Conservation (phyloP, 192 early-diverging fungal species). For the Physocladia obscura region DNA sequence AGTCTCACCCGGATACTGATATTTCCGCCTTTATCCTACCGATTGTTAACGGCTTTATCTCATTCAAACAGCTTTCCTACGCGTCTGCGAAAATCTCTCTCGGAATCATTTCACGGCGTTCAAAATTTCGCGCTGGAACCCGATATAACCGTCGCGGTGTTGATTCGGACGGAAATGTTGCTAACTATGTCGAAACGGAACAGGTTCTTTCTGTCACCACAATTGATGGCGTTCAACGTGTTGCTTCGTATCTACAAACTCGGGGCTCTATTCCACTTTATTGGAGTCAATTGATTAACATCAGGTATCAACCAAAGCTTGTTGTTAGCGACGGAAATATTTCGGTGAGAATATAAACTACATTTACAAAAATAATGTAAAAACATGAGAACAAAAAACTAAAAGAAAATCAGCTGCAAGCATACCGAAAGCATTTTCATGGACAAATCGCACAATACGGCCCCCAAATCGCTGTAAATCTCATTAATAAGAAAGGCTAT, state of each 20-base stretch:
- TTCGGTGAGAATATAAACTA: slow-evolving; percentile 53
- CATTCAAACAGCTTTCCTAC: slow-evolving; percentile 51
- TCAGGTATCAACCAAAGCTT: slow-evolving; percentile 88
- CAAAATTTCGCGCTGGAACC: slow-evolving; percentile 72
- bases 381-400: not conserved
- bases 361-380: not conserved
- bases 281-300: slow-evolving; percentile 91
- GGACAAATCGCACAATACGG: slow-evolving; percentile 73
- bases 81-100: slow-evolving; percentile 58
- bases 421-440: slow-evolving; percentile 73
- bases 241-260: slow-evolving; percentile 83
- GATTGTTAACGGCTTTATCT: slow-evolving; percentile 85
- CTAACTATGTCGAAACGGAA: slow-evolving; percentile 97
- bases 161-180: slow-evolving; percentile 87
- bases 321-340: slow-evolving; percentile 67
- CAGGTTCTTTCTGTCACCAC: slow-evolving; percentile 68
- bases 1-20: slow-evolving; percentile 42
- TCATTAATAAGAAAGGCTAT: slow-evolving; percentile 92
- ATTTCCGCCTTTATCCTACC: slow-evolving; percentile 80
- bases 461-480: slow-evolving; percentile 83
- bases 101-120: slow-evolving; percentile 36
- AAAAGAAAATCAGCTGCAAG: slow-evolving; percentile 58
- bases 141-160: slow-evolving; percentile 93
- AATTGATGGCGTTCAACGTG: slow-evolving; percentile 33
- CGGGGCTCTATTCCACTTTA: slow-evolving; percentile 93